phyloP scores from a whole-genome alignment of 1,284 basidiomycete genomes.

The Athelia psychrophila region DNA sequence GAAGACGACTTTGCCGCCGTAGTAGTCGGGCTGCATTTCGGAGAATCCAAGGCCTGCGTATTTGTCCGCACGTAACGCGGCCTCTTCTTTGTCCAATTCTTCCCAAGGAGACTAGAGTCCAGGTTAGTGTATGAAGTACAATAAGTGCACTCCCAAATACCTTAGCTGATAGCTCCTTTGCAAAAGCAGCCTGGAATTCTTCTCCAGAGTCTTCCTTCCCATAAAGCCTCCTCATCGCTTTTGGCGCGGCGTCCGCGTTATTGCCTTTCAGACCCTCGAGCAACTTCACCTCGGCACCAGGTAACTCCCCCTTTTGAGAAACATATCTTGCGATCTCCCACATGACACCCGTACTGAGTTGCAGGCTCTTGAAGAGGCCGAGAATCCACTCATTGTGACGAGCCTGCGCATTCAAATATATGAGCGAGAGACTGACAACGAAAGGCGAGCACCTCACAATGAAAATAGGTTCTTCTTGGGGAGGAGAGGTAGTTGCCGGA shows the following conservation, averaged over 20 bases:
- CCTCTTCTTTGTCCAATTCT: conserved; percentile 42
- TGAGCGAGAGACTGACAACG: neutral
- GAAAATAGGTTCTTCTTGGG: neutral
- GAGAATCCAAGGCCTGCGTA: conserved; percentile 34
- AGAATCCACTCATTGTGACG: conserved; percentile 14
- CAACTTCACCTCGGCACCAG: conserved; percentile 20
- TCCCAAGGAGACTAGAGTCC: conserved; percentile 39
- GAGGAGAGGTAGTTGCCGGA: neutral
- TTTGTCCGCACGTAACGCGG: conserved; percentile 20
- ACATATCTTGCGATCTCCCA: conserved; percentile 38
- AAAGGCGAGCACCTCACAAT: neutral
- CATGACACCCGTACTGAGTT: conserved; percentile 33
- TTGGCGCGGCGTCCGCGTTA: conserved; percentile 25
- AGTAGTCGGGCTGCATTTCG: conserved; percentile 30
- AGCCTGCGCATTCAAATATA: neutral
- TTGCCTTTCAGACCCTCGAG: conserved; percentile 24
- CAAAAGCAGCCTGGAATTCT: conserved; percentile 21
- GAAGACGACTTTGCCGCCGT: conserved; percentile 44
- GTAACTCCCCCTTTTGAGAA: conserved; percentile 19
- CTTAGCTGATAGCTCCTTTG: conserved; percentile 33
- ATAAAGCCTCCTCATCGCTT: conserved; percentile 16
- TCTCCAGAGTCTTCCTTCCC: neutral
- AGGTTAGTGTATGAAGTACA: too few species aligned
- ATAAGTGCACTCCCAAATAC: too few species aligned
- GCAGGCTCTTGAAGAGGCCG: conserved; percentile 24